Base-by-base conservation (phyloP, 306 rosid genomes). In the Vachellia pachyceras region DNA sequence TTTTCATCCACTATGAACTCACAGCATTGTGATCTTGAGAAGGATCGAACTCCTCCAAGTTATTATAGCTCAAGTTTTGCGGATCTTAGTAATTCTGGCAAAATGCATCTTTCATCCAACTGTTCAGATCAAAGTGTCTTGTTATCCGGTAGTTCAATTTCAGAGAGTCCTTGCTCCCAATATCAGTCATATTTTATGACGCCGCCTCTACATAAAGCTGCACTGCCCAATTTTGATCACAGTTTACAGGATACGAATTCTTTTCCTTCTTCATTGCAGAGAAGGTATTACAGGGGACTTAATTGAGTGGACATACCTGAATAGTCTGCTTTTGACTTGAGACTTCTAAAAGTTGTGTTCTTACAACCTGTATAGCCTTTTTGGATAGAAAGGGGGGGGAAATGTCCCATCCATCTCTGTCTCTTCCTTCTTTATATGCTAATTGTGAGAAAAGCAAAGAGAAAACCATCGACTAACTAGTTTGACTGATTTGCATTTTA, bases 21-120 rank as follows among this genome's bases (percentile, higher is more conserved):
- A 80, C 67, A 17, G 67, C 54, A 63, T 47, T n/a, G 57, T 61
- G 41, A 63, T 80, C 66, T 70, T 46, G 7, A 1, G 49, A 63
- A 61, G 78, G 72, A 25, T 73, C 25, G 39, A 35, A 50, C 79
- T 73, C 74, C 84, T 64, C 79, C 69, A 25, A 25, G 66, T 13
- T 41, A 54, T 79, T 37, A 54, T 79, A 22, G 9, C 42, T 63
- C 72, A 44, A 73, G 50, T 39, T 11, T 35, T 23, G 46, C 79
- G 64, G 45, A 63, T 63, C 52, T 18, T 1, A 10, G 68, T 40
- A 50, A 49, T 73, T 80, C 79, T 47, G 22, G 79, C 55, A 61
- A 47, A 37, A 20, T 72, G 52, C 50, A 35, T 58, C 58, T 61
- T 33, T 44, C 78, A 33, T 23, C 23, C 50, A 64, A 40, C 22